Percentiles rank a stretch among this genome's conserved stretches.
Conservation (phyloP, 2,329 filamentous ascomycete genomes). For the Pseudogymnoascus sp. region DNA sequence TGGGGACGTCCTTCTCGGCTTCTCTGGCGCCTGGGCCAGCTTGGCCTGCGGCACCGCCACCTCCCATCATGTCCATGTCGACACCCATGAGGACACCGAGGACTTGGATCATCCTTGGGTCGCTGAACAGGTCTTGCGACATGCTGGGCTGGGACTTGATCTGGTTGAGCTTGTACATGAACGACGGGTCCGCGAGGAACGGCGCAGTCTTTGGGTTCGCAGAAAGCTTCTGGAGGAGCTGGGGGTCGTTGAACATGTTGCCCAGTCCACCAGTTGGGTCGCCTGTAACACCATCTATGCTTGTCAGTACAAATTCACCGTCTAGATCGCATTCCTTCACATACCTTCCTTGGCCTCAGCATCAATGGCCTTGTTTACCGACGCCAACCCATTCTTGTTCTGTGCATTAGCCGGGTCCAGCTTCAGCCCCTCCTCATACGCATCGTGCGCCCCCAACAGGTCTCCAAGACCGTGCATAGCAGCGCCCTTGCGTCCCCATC, state of each 20-base stretch:
- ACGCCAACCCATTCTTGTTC: slow-evolving; percentile 78
- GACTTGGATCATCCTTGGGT: slow-evolving; percentile 88
- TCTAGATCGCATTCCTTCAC: slow-evolving; percentile 11
- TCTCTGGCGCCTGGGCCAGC: slow-evolving; percentile 37
- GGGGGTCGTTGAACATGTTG: slow-evolving; percentile 89
- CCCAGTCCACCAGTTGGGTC: slow-evolving; percentile 73
- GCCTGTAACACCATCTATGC: slow-evolving; percentile 36
- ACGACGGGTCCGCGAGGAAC: slow-evolving; percentile 71
- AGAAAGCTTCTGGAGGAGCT: slow-evolving; percentile 82
- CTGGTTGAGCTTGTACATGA: slow-evolving; percentile 83
- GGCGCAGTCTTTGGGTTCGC: slow-evolving; percentile 86
- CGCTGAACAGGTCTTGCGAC: slow-evolving; percentile 72
- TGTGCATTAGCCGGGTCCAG: slow-evolving; percentile 85
- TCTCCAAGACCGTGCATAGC: slow-evolving; percentile 84
- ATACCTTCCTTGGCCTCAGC: slow-evolving; percentile 51
- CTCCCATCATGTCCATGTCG: slow-evolving; percentile 64
- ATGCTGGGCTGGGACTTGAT: slow-evolving; percentile 74
- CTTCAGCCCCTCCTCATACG: slow-evolving; percentile 92
- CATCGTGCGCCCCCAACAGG: slow-evolving; percentile 74
- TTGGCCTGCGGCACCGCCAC: slow-evolving; percentile 27
- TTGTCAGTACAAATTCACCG: neutral
- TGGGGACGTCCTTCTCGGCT: slow-evolving; percentile 64
- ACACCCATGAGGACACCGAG: slow-evolving; percentile 90
- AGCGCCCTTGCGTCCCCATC: slow-evolving; percentile 87
- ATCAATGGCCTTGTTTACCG: slow-evolving; percentile 83